These are phyloP conservation scores for Carex littledalei DNA, from an alignment of 176 grass and related monocot genomes.

Conservation along the genomic window DNA sequence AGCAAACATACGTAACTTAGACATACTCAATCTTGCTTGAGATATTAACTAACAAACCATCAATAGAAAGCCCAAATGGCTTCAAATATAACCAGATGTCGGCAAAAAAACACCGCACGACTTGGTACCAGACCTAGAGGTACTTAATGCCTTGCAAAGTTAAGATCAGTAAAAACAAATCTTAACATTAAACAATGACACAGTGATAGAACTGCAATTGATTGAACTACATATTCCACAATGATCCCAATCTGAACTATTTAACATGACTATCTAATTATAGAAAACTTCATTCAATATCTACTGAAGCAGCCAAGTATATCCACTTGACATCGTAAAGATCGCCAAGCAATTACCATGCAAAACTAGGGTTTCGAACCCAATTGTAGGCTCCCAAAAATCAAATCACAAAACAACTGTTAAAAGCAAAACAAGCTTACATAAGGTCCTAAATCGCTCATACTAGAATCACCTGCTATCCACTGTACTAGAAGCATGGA, in stretches of 20 bases:
- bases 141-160: neutral
- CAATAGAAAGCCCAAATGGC: neutral
- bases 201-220: neutral
- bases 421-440: neutral
- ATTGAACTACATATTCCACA: slow-evolving; percentile 1
- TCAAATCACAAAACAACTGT: neutral
- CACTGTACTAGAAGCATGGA: neutral
- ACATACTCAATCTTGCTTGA: neutral
- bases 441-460: neutral
- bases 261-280: neutral
- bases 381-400: slow-evolving; percentile 4
- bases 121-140: neutral
- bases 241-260: neutral
- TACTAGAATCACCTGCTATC: neutral
- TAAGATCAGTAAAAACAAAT: neutral
- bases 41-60: neutral
- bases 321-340: neutral
- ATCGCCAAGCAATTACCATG: slow-evolving; percentile 1
- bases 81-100: neutral
- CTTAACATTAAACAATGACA: neutral
- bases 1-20: neutral
- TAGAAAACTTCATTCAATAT: neutral
- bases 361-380: neutral
- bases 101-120: neutral
- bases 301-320: neutral